Percentiles rank a stretch among this genome's conserved stretches.
These are phyloP conservation scores for Benincasa hispida DNA, from an alignment of 306 rosid species.

Conservation along the genomic window DNA sequence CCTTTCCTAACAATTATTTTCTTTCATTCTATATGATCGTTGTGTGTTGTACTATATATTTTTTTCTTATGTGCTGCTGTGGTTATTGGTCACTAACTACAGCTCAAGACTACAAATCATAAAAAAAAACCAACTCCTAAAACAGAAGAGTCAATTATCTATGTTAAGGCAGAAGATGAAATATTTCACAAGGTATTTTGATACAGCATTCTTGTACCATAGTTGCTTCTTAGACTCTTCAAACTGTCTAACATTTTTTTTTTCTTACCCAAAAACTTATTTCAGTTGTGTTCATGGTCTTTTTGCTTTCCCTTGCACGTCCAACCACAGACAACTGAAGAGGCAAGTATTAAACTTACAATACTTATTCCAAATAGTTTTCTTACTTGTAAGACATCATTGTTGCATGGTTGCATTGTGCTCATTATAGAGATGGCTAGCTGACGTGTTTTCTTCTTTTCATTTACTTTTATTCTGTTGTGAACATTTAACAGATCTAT, in stretches of 20 bases:
- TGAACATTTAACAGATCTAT: background rate
- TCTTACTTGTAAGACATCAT: background rate
- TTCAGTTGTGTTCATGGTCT: slow-evolving; percentile 71
- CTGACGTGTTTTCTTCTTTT: background rate
- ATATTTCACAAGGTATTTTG: slow-evolving; percentile 61
- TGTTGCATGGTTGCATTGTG: background rate
- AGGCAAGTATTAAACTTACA: slow-evolving; percentile 33
- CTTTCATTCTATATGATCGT: background rate
- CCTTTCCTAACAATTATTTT: background rate
- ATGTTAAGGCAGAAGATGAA: slow-evolving; percentile 76
- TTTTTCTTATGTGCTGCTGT: background rate
- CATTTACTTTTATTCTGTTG: background rate
- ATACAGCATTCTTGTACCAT: background rate
- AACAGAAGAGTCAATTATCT: slow-evolving; percentile 33
- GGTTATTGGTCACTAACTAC: slow-evolving; percentile 17
- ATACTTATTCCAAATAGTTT: background rate
- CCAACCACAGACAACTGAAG: slow-evolving; percentile 35
- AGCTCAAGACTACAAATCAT: slow-evolving; percentile 36
- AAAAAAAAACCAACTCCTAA: slow-evolving; percentile 22
- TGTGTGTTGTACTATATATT: background rate
- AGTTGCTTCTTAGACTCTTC: background rate
- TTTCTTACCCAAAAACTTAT: slow-evolving; percentile 16
- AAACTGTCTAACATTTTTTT: background rate
- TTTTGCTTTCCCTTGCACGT: slow-evolving; percentile 45
- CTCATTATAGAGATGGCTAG: background rate